Conservation (phyloP, 2,329 filamentous ascomycete genomes). For the Podosphaera aphanis region DNA sequence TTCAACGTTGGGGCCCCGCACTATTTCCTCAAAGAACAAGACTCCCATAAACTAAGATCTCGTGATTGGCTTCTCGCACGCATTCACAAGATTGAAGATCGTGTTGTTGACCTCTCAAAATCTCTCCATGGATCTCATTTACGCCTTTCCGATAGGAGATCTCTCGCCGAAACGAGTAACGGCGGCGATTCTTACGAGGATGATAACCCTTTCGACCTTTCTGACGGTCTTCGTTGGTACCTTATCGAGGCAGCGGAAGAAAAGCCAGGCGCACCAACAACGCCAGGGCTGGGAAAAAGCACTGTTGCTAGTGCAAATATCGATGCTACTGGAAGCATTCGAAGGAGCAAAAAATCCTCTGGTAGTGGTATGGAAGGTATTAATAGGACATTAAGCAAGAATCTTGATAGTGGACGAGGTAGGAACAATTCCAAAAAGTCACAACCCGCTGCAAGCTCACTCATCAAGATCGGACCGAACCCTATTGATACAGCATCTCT, state of each 20-base stretch:
- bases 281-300: slow-evolving; percentile 72
- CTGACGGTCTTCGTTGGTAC: slow-evolving; percentile 88
- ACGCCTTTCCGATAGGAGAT: slow-evolving; percentile 18
- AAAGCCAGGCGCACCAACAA: slow-evolving; percentile 75
- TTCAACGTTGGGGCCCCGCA: slow-evolving; percentile 97
- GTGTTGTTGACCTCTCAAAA: slow-evolving; percentile 76
- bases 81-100: slow-evolving; percentile 75
- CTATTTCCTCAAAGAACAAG: slow-evolving; percentile 86
- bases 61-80: slow-evolving; percentile 93
- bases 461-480: slow-evolving; percentile 9
- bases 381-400: slow-evolving; percentile 61
- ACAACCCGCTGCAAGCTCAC: slow-evolving; percentile 19
- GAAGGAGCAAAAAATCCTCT: slow-evolving; percentile 20
- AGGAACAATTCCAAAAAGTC: slow-evolving; percentile 70
- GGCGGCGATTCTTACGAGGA: slow-evolving; percentile 42
- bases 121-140: slow-evolving; percentile 25
- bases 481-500: slow-evolving; percentile 10
- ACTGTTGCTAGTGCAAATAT: slow-evolving; percentile 76
- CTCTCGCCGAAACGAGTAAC: slow-evolving; percentile 27
- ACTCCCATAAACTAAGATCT: slow-evolving; percentile 58
- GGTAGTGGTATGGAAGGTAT: slow-evolving; percentile 40
- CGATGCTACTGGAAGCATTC: slow-evolving; percentile 57
- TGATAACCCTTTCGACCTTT: slow-evolving; percentile 91
- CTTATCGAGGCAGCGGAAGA: slow-evolving; percentile 84
- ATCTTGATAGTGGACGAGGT: slow-evolving; percentile 72